Evolutionary conservation across 1,284 basidiomycete genomes (phyloP).

Genomic region (Ustilago shanxiensis): DNA sequence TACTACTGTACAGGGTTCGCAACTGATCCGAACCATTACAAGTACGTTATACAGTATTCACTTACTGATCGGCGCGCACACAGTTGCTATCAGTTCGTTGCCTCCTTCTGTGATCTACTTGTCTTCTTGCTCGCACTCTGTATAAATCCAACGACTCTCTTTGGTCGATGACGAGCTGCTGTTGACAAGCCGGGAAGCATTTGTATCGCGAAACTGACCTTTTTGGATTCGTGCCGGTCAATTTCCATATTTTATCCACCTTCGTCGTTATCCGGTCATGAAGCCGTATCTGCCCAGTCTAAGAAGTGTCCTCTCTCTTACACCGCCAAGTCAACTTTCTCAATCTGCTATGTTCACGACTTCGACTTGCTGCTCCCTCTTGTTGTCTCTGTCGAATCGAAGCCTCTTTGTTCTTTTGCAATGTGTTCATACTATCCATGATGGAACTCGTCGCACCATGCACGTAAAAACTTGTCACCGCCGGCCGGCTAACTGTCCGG

Average conservation of each 20-base stretch:
- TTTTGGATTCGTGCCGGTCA: background rate
- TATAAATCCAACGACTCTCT: background rate
- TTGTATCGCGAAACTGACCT: background rate
- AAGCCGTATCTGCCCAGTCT: background rate
- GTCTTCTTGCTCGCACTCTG: too few species aligned
- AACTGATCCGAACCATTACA: background rate
- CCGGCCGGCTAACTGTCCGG: conserved; percentile 32
- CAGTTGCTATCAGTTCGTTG: too few species aligned
- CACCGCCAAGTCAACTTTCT: too few species aligned
- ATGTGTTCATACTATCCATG: background rate
- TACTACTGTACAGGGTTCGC: too few species aligned
- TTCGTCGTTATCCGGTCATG: background rate
- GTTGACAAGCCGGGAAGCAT: background rate
- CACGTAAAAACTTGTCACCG: background rate
- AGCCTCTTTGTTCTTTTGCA: background rate
- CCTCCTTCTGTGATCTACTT: too few species aligned
- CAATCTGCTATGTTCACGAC: too few species aligned
- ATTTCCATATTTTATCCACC: background rate
- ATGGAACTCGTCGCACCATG: too few species aligned
- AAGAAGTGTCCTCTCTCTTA: background rate
- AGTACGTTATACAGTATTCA: too few species aligned
- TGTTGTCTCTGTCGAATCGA: background rate
- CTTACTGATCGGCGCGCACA: too few species aligned
- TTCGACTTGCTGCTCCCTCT: background rate
- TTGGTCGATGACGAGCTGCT: background rate